Evolutionary conservation across 192 early-diverging fungal genomes (phyloP), one percentile per base, ranked within the genome.

Genomic region (Coemansia asiatica): DNA sequence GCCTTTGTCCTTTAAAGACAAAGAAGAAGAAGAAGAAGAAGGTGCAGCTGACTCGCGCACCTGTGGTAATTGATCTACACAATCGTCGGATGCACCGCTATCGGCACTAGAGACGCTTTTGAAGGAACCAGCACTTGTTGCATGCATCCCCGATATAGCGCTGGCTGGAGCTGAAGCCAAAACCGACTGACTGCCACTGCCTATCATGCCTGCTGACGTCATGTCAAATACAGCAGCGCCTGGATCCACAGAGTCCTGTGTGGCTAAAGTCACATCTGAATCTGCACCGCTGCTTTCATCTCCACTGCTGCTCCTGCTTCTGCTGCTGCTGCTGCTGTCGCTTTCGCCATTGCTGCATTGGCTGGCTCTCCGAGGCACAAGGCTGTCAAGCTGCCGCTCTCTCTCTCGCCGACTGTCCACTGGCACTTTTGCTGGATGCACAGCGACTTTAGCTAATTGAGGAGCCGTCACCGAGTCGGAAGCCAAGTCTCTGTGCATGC

Each of bases 221-320:
- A 47, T 46, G 19, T 56, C 31, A 15, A 35, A 26, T n/a, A 50
- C 63, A 13, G 19, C 29, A 33, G 58, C 49, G 29, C 49, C 66
- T 33, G 33, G 28, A 28, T 44, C 55, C 33, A 12, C 35, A 19
- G 29, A 28, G 33, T 64, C 63, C 40, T 36, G n/a, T 13, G 68
- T 54, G 27, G 70, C 71, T 40, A 81, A 63, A 27, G 79, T 81
- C 47, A 72, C 73, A 63, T 81, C 79, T 12, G 79, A 81, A 57
- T 81, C 79, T 4, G 65, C 68, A 8, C 65, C 67, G 53, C 61
- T 73, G 71, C 66, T 58, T 13, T 69, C 69, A 26, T 63, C 77
- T 54, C 71, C 48, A 51, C 67, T 66, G 53, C 58, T 66, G 64
- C 66, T 54, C 40, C 27, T 49, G 5, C 62, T 23, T 35, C 60